phyloP scores from a whole-genome alignment of 1,139 yeast genomes.

The Yamadazyma friedrichii region DNA sequence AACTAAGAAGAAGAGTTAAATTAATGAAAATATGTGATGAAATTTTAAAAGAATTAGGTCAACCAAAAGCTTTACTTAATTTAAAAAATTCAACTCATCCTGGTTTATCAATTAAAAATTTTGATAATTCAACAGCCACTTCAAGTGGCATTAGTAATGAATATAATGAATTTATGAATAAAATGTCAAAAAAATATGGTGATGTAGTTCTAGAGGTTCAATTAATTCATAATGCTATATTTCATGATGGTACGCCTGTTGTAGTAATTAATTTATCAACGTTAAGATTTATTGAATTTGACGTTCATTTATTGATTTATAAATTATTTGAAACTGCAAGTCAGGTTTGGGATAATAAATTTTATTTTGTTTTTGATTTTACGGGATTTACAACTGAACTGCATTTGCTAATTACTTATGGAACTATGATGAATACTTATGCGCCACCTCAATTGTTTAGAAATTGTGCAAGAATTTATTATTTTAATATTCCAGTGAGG shows the following conservation, averaged over 20 bases:
- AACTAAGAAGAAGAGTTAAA: slow-evolving; percentile 18
- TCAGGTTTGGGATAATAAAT: slow-evolving; percentile 73
- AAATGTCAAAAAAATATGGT: slow-evolving; percentile 56
- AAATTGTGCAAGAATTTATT: slow-evolving; percentile 58
- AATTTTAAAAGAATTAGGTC: slow-evolving; percentile 32
- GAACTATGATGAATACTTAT: slow-evolving; percentile 34
- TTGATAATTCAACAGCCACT: slow-evolving; percentile 35
- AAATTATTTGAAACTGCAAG: slow-evolving; percentile 66
- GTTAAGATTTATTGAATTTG: slow-evolving; percentile 42
- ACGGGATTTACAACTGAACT: slow-evolving; percentile 52
- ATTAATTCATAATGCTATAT: slow-evolving; percentile 61
- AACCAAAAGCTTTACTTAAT: slow-evolving; percentile 43
- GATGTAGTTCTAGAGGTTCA: slow-evolving; percentile 41
- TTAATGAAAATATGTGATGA: slow-evolving; percentile 29
- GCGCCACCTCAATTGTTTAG: slow-evolving; percentile 49
- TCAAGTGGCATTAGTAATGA: slow-evolving; percentile 37
- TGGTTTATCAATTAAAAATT: slow-evolving; percentile 32
- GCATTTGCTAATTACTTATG: slow-evolving; percentile 22
- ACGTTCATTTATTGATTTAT: slow-evolving; percentile 57
- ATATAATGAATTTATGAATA: slow-evolving; percentile 72
- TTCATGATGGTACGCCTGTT: slow-evolving; percentile 72
- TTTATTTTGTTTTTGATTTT: slow-evolving; percentile 64
- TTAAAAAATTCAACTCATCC: slow-evolving; percentile 51
- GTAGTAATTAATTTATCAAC: slow-evolving; percentile 54
- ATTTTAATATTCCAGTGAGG: slow-evolving; percentile 57